Evolutionary conservation across 441 rosid genomes (phyloP), one percentile per base, ranked within the genome.

Genomic region (Croton setiger): DNA sequence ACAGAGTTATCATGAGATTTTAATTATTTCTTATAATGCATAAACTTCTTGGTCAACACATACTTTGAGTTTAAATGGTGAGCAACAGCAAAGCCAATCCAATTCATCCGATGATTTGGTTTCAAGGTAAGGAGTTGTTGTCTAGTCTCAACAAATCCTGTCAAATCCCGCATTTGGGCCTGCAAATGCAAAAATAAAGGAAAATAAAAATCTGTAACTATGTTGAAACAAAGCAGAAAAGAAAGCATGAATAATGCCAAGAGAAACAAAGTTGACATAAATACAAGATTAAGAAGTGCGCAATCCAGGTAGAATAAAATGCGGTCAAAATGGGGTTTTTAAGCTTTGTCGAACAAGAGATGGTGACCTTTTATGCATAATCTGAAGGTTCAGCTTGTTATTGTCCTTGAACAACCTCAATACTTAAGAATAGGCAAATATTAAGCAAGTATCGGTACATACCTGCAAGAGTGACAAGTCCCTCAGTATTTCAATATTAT

Each of bases 151-250:
- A 96, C 98, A 83, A 96, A 96, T 57, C 98, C 98, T 4, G 90
- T 70, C 85, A 93, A 84, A 83, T 96, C 99, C 65, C 99, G 94
- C 98, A 93, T 96, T 85, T 96, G 99, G 72, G 99, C 98, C 99
- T 96, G 82, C 79, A 85, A 68, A 72, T 67, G 13, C 70, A 83
- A 78, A 68, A 58, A 31, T 48, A 66, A 60, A 17, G 4, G 33
- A 47, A 71, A 17, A 11, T 35, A 55, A 44, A 41, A 49, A 33
- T 31, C 7, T 14, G 56, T 10, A 39, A 51, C 47, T 21, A 64
- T 53, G 49, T 37, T 51, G 64, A 14, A 45, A 21, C 12, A 64
- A 10, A 31, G 9, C 14, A 68, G 48, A 58, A n/a, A 18, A 48
- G 8, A 31, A 56, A 7, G 23, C 10, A 14, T 45, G 9, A 18